Evolutionary conservation across 2,329 filamentous ascomycete genomes (phyloP), one percentile per base, ranked within the genome.

Genomic region (Pyrenophora seminiperda): DNA sequence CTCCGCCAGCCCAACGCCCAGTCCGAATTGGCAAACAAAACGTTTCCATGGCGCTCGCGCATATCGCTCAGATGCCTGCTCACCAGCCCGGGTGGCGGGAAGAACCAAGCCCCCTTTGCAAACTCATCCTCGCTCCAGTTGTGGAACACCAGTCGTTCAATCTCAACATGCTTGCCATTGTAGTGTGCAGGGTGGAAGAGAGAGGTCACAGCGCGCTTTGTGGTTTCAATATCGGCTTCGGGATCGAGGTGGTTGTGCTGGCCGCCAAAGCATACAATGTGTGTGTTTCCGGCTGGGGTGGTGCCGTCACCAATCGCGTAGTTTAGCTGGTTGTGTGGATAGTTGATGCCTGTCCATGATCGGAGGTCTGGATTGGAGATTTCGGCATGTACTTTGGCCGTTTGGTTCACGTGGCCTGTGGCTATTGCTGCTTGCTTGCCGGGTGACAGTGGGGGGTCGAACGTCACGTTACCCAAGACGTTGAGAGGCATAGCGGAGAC

Each of bases 1-100:
- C 77, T 75, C 0, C 78, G 66, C 78, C 79, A 80, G 0, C 77
- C 77, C 6, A 76, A 55, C 2, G 77, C 78, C 77, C 78, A 80
- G 38, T 81, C 78, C 0, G 77, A 75, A 43, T 72, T 77, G 0
- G 77, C 77, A 67, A 81, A 81, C 3, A 77, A 53, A 3, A 79
- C 59, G 29, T 77, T 77, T 0, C 75, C 77, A 31, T 79, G 76
- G 1, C 70, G 65, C 1, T 63, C 65, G 30, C 76, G 60, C 57
- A 80, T 67, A n/a, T 72, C 72, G 0, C 73, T 65, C 0, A 79
- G 62, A 44, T 78, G 73, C 1, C 63, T 68, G 0, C 67, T 63
- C 4, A 78, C 39, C 4, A 79, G 54, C 3, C 70, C 65, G 0
- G 77, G 76, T 0, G 59, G 62, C 54, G 54, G 38, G 34, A 64